Conservation (phyloP, 202 grass and related monocot species). For the Saccharum hybrid region DNA sequence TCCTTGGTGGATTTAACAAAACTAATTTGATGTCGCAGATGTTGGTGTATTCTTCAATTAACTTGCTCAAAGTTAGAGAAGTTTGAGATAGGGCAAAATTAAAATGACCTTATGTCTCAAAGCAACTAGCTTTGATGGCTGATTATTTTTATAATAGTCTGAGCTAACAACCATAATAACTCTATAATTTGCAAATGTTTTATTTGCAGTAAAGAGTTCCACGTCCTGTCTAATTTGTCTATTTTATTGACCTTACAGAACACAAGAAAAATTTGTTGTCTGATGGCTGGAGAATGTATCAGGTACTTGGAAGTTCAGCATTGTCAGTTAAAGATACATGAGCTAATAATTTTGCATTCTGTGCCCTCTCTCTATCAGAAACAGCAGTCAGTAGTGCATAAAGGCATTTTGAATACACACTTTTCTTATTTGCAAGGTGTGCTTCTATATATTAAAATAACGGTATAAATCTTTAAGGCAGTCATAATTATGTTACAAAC, state of each 20-base stretch:
- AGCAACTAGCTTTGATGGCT: neutral
- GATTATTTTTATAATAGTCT: neutral
- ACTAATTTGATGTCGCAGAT: neutral
- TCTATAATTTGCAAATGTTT: slow-evolving; percentile 19
- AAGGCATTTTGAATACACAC: neutral
- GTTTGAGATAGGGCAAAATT: neutral
- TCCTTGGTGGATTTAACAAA: neutral
- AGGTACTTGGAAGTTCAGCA: slow-evolving; percentile 56
- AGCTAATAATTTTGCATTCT: neutral
- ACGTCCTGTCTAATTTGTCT: slow-evolving; percentile 29
- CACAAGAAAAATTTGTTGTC: slow-evolving; percentile 93
- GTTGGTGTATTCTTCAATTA: neutral
- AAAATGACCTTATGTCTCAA: neutral
- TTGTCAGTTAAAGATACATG: slow-evolving; percentile 25
- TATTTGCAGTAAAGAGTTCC: slow-evolving; percentile 26
- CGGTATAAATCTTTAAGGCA: neutral
- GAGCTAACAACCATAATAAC: neutral
- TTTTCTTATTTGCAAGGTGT: slow-evolving; percentile 32
- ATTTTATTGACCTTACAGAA: slow-evolving; percentile 58
- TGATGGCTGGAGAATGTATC: slow-evolving; percentile 71
- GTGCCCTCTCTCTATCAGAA: slow-evolving; percentile 25
- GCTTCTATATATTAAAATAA: slow-evolving; percentile 31
- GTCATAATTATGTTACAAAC: neutral
- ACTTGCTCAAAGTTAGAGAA: neutral
- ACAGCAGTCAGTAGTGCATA: slow-evolving; percentile 11